Conservation (phyloP, 495 filamentous ascomycete genomes). For the Penicillium riverlandense region DNA sequence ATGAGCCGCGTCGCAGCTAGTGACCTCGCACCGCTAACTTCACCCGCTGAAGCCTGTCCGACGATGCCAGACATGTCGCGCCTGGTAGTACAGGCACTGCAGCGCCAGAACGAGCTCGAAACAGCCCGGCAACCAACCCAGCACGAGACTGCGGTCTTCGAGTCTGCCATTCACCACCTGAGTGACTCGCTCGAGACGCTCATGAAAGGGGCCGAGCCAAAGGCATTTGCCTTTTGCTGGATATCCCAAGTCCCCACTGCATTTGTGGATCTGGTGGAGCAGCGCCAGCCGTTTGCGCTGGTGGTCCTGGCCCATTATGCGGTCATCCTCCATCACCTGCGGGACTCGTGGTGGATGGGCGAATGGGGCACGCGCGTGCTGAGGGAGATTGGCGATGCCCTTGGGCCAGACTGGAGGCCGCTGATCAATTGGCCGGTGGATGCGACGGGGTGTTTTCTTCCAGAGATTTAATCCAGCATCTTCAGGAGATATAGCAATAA, state of each 20-base stretch:
- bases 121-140: slow-evolving; percentile 7
- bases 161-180: slow-evolving; percentile 23
- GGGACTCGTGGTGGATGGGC: slow-evolving; percentile 46
- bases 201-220: slow-evolving; percentile 28
- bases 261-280: slow-evolving; percentile 44
- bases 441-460: slow-evolving; percentile 29
- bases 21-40: slow-evolving; percentile 25
- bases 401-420: slow-evolving; percentile 26
- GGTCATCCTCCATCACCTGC: slow-evolving; percentile 39
- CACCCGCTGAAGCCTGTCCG: slow-evolving; percentile 12
- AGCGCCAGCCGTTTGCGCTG: slow-evolving; percentile 47
- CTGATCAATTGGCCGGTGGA: slow-evolving; percentile 33
- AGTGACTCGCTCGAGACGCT: slow-evolving; percentile 21
- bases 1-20: slow-evolving; percentile 28
- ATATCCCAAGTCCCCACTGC: slow-evolving; percentile 40
- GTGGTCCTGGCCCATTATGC: slow-evolving; percentile 46
- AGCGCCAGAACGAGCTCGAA: slow-evolving; percentile 21
- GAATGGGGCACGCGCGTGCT: slow-evolving; percentile 35
- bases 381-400: slow-evolving; percentile 18
- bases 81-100: slow-evolving; percentile 24
- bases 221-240: slow-evolving; percentile 40
- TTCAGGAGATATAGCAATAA: background rate
- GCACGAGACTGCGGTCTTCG: slow-evolving; percentile 25
- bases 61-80: slow-evolving; percentile 33
- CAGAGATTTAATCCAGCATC: background rate